Conservation (phyloP, 2,329 filamentous ascomycete genomes). For the Metarhizium album region DNA sequence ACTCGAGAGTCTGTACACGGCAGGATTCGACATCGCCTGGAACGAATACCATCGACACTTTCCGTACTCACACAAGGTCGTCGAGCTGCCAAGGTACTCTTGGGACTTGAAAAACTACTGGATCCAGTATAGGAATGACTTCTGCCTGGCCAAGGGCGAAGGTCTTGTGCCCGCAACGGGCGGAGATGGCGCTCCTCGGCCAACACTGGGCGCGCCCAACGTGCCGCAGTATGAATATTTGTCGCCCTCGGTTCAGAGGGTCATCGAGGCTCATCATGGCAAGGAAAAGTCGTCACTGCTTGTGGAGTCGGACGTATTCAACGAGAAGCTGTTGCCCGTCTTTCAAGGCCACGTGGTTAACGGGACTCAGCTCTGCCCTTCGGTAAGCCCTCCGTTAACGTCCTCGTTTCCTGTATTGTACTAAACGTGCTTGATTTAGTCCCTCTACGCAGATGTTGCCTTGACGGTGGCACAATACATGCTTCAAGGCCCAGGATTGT, state of each 20-base stretch:
- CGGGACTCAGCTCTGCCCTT: background rate
- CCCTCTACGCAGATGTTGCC: background rate
- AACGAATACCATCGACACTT: constrained; percentile 52
- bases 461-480: background rate
- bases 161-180: background rate
- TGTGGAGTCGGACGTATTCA: background rate
- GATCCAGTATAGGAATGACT: constrained; percentile 47
- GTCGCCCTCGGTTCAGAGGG: background rate
- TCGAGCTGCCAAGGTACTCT: constrained; percentile 56
- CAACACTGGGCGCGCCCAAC: too few species aligned
- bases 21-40: constrained; percentile 55
- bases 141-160: background rate
- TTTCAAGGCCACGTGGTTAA: background rate
- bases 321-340: background rate
- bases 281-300: background rate
- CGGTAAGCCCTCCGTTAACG: background rate
- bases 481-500: background rate
- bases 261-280: background rate
- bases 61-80: constrained; percentile 24
- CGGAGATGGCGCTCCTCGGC: too few species aligned
- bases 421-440: background rate
- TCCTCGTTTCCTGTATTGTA: background rate
- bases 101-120: constrained; percentile 68
- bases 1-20: background rate
- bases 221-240: background rate